Percentiles rank a stretch among this genome's conserved stretches.
These are phyloP conservation scores for Grosmannia serpens DNA, from an alignment of 2,329 filamentous ascomycete genomes.

Conservation along the genomic window DNA sequence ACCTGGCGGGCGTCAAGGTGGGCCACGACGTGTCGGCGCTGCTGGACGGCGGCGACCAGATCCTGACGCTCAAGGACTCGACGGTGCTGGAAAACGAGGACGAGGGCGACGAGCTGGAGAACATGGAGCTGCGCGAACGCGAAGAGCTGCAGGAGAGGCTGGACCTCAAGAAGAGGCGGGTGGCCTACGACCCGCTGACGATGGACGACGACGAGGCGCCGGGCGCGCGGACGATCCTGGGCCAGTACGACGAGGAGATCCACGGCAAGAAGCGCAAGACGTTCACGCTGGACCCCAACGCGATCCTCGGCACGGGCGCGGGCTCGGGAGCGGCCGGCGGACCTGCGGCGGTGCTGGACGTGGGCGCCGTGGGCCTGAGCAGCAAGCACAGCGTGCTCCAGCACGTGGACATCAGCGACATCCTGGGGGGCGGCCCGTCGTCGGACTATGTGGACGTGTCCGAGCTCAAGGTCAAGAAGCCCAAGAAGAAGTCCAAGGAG, in stretches of 20 bases:
- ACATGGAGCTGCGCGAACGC: constrained; percentile 56
- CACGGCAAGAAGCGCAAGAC: constrained; percentile 77
- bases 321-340: background rate
- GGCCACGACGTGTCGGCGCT: constrained; percentile 78
- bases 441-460: constrained; percentile 85
- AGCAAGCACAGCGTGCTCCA: constrained; percentile 50
- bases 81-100: constrained; percentile 76
- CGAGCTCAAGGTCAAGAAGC: constrained; percentile 86
- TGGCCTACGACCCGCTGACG: constrained; percentile 63
- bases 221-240: constrained; percentile 57
- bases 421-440: constrained; percentile 50
- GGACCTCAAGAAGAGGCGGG: constrained; percentile 80
- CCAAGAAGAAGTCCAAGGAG: constrained; percentile 77
- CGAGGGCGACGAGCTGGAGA: constrained; percentile 83
- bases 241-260: constrained; percentile 94
- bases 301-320: constrained; percentile 41
- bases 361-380: background rate
- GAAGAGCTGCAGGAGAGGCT: constrained; percentile 66
- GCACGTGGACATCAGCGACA: constrained; percentile 57
- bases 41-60: constrained; percentile 72
- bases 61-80: constrained; percentile 88
- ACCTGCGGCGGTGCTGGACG: background rate
- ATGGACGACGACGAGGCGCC: constrained; percentile 53
- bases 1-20: constrained; percentile 83
- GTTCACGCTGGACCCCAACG: constrained; percentile 76